Percentiles rank a stretch among this genome's conserved stretches.
phyloP scores from a whole-genome alignment of 306 rosid species.

The Cucumis hystrix region DNA sequence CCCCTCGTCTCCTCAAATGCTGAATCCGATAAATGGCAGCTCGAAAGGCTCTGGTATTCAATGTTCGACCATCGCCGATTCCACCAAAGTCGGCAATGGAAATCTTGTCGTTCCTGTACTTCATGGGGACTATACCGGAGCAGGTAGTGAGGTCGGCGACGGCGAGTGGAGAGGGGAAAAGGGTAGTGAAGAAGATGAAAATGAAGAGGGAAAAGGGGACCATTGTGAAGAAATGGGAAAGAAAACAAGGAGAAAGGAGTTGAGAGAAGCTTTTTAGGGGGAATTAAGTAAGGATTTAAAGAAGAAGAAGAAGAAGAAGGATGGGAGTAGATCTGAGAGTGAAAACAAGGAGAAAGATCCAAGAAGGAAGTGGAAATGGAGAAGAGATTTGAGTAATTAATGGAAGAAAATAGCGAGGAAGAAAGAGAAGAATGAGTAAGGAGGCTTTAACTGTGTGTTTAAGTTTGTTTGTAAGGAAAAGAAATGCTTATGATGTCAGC shows the following conservation, averaged over 20 bases:
- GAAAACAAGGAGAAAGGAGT: not conserved
- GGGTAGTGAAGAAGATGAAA: conserved; percentile 11
- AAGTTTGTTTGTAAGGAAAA: not conserved
- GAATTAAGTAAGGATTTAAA: not conserved
- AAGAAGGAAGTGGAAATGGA: not conserved
- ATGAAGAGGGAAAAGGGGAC: conserved; percentile 5
- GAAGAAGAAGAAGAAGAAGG: not conserved
- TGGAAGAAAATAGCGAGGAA: not conserved
- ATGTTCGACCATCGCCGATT: conserved; percentile 61
- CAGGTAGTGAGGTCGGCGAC: conserved; percentile 35
- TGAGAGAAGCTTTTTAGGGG: not conserved
- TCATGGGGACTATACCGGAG: conserved; percentile 49
- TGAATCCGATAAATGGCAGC: conserved; percentile 58
- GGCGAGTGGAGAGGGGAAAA: not conserved
- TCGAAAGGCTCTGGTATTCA: conserved; percentile 64
- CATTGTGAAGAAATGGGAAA: conserved; percentile 10
- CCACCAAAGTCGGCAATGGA: conserved; percentile 63
- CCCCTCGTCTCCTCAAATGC: conserved; percentile 49
- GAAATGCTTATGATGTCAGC: not conserved
- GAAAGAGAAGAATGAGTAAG: not conserved
- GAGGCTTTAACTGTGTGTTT: too few species aligned
- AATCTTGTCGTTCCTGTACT: conserved; percentile 41
- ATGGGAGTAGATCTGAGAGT: conserved; percentile 1
- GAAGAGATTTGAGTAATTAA: not conserved
- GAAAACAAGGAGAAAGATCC: not conserved